Percentiles rank a stretch among this genome's conserved stretches.
Evolutionary conservation across 208 protist genomes (phyloP).

Genomic region (Angomonas deanei): DNA sequence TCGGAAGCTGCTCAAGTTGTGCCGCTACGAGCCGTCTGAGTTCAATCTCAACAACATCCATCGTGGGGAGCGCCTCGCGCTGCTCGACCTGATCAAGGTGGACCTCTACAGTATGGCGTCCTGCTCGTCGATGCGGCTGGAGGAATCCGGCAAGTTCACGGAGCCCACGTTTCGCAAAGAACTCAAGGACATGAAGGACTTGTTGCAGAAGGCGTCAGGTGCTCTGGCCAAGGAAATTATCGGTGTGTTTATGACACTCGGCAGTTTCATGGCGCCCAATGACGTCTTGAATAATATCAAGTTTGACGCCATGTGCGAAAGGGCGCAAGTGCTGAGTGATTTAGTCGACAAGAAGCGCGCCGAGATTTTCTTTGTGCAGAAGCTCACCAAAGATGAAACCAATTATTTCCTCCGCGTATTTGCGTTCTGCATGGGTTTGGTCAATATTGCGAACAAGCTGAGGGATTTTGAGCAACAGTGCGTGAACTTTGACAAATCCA

Average conservation of each 20-base stretch:
- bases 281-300: conserved; percentile 30
- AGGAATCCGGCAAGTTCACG: conserved; percentile 9
- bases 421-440: conserved; percentile 30
- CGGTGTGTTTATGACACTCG: conserved; percentile 26
- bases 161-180: conserved; percentile 16
- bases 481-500: conserved; percentile 42
- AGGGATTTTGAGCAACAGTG: conserved; percentile 33
- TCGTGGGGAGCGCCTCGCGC: conserved; percentile 26
- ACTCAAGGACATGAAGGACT: conserved; percentile 17
- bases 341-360: conserved; percentile 21
- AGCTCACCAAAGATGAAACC: conserved; percentile 22
- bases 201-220: conserved; percentile 1
- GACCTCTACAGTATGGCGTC: conserved; percentile 37
- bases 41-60: conserved; percentile 41
- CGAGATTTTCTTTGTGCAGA: conserved; percentile 30
- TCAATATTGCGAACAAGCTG: conserved; percentile 46
- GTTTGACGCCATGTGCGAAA: conserved; percentile 30
- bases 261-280: conserved; percentile 19
- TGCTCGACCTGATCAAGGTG: conserved; percentile 28
- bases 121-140: conserved; percentile 20
- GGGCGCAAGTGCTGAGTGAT: conserved; percentile 20
- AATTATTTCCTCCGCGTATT: conserved; percentile 30
- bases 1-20: conserved; percentile 17
- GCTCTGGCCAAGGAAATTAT: conserved; percentile 40
- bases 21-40: conserved; percentile 35